phyloP scores from a whole-genome alignment of 495 filamentous ascomycete species.

The Hyaloscypha variabilis region DNA sequence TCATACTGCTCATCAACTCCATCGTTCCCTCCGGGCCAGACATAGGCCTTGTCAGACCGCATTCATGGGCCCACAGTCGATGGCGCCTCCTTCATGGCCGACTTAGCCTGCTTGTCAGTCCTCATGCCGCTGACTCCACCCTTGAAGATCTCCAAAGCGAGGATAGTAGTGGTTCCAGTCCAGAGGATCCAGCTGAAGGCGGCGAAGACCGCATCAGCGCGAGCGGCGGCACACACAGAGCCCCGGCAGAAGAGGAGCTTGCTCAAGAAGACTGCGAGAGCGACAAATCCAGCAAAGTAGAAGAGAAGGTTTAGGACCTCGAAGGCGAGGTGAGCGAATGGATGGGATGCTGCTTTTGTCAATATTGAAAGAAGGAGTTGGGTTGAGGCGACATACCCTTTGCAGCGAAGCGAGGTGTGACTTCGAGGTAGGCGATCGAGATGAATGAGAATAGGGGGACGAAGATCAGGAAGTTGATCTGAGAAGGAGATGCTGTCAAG shows the following conservation, averaged over 20 bases:
- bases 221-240: constrained; percentile 49
- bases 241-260: constrained; percentile 55
- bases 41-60: not conserved
- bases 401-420: constrained; percentile 57
- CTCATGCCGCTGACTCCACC: constrained; percentile 31
- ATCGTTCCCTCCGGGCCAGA: constrained; percentile 6
- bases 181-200: constrained; percentile 48
- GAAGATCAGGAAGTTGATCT: constrained; percentile 77
- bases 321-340: constrained; percentile 58
- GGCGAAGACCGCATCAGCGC: constrained; percentile 48
- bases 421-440: constrained; percentile 65
- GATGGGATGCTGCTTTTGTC: constrained; percentile 46
- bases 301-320: constrained; percentile 73
- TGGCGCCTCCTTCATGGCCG: constrained; percentile 25
- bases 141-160: constrained; percentile 41
- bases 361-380: not conserved
- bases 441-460: constrained; percentile 65
- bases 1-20: constrained; percentile 13
- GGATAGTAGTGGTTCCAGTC: constrained; percentile 39
- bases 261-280: constrained; percentile 65
- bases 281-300: constrained; percentile 82
- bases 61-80: constrained; percentile 18
- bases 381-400: constrained; percentile 35
- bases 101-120: constrained; percentile 31
- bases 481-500: constrained; percentile 48